Percentiles rank a stretch among this genome's conserved stretches.
These are phyloP conservation scores for Venturia oleaginea DNA, from an alignment of 2,329 filamentous ascomycete genomes.

Conservation along the genomic window DNA sequence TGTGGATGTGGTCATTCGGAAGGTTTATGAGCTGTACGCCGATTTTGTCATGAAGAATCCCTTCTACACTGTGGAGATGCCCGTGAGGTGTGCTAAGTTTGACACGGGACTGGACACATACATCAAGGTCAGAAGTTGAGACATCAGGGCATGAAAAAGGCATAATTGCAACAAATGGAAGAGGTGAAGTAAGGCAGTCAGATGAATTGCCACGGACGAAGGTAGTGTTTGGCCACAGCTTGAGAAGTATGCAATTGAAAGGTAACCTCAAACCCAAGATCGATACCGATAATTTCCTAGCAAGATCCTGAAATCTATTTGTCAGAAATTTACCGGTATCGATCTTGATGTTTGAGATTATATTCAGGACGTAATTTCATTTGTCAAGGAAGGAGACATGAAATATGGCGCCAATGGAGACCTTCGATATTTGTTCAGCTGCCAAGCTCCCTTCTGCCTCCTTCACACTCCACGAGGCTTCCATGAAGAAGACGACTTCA, in stretches of 20 bases:
- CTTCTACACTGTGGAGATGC: slow-evolving; percentile 98
- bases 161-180: neutral
- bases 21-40: slow-evolving; percentile 87
- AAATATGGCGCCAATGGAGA: no score
- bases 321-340: no score
- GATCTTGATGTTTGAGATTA: no score
- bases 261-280: no score
- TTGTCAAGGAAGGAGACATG: no score
- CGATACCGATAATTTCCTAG: no score
- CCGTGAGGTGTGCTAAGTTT: slow-evolving; percentile 88
- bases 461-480: no score
- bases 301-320: no score
- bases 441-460: no score
- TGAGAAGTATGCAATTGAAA: neutral
- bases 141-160: neutral
- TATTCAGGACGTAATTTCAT: no score
- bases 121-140: slow-evolving; percentile 16
- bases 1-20: slow-evolving; percentile 71
- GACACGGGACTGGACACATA: slow-evolving; percentile 77
- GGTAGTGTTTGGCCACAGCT: neutral
- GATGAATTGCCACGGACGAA: neutral
- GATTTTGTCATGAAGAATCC: slow-evolving; percentile 99
- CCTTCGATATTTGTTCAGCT: no score
- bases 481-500: neutral
- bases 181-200: neutral